Evolutionary conservation across 805 yeast genomes (phyloP).

Genomic region (Suhomyces xylopsoci): DNA sequence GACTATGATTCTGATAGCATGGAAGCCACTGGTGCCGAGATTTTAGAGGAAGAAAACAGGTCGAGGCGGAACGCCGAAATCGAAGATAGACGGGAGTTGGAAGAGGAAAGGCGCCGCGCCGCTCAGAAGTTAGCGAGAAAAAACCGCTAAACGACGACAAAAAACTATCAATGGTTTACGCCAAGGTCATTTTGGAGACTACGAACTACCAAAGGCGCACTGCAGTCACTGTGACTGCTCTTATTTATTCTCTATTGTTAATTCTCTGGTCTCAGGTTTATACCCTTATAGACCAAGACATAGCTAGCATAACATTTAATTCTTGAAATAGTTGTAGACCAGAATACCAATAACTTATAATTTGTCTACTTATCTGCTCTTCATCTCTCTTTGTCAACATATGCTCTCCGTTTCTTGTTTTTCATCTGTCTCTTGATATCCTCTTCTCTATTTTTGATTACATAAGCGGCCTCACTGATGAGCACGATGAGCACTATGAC

Average conservation of each 20-base stretch:
- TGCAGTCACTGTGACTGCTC: not conserved
- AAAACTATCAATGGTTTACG: too few relatives aligned
- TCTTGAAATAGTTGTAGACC: not conserved
- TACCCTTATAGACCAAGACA: not conserved
- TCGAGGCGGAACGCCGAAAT: constrained; percentile 65
- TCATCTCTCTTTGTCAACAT: too few relatives aligned
- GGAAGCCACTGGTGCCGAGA: constrained; percentile 94
- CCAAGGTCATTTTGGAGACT: too few relatives aligned
- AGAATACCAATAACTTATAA: too few relatives aligned
- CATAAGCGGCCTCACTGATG: not conserved
- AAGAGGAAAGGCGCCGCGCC: constrained; percentile 48
- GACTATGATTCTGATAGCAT: constrained; percentile 64
- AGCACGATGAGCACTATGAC: not conserved
- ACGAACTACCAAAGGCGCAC: not conserved
- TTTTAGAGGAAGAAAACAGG: constrained; percentile 74
- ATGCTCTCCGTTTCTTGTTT: too few relatives aligned
- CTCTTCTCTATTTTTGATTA: not conserved
- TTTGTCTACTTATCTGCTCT: too few relatives aligned
- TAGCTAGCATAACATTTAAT: not conserved
- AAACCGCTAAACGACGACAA: not conserved
- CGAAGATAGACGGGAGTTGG: constrained; percentile 76
- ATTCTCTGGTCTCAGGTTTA: not conserved
- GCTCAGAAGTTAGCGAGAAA: constrained; percentile 11
- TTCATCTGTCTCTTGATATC: too few relatives aligned
- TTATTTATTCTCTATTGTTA: not conserved